phyloP scores from a whole-genome alignment of 805 yeast species.

The Priceomyces melissophilus region DNA sequence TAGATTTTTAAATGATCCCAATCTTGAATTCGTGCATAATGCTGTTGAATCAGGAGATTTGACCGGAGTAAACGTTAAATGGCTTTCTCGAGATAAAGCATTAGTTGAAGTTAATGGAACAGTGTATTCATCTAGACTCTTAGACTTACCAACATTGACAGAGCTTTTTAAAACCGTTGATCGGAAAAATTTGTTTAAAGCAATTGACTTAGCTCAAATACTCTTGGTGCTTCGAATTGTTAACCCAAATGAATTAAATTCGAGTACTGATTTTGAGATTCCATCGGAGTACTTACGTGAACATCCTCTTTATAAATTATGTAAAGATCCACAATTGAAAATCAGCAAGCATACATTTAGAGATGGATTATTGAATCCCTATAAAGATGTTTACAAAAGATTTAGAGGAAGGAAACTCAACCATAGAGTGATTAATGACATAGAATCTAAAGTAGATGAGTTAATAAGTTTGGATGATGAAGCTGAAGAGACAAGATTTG shows the following conservation, averaged over 20 bases:
- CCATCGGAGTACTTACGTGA: conserved; percentile 30
- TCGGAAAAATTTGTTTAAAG: conserved; percentile 80
- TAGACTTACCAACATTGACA: conserved; percentile 85
- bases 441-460: conserved; percentile 77
- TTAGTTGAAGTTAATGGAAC: conserved; percentile 65
- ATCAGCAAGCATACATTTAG: conserved; percentile 49
- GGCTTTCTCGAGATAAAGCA: conserved; percentile 81
- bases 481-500: conserved; percentile 78
- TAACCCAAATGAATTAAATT: conserved; percentile 33
- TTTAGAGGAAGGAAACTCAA: conserved; percentile 70
- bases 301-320: conserved; percentile 38
- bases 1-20: conserved; percentile 67
- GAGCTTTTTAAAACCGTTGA: conserved; percentile 90
- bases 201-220: conserved; percentile 84
- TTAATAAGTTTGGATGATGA: conserved; percentile 72
- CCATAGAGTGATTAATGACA: conserved; percentile 67
- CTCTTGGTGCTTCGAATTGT: conserved; percentile 63
- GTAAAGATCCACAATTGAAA: conserved; percentile 36
- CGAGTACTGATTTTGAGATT: conserved; percentile 46
- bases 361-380: conserved; percentile 85
- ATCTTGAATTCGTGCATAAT: conserved; percentile 67
- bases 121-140: conserved; percentile 74
- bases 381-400: conserved; percentile 64
- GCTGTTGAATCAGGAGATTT: conserved; percentile 79
- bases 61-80: conserved; percentile 67